phyloP scores from a whole-genome alignment of 192 early-diverging fungal species.

The Coemansia sp. region DNA sequence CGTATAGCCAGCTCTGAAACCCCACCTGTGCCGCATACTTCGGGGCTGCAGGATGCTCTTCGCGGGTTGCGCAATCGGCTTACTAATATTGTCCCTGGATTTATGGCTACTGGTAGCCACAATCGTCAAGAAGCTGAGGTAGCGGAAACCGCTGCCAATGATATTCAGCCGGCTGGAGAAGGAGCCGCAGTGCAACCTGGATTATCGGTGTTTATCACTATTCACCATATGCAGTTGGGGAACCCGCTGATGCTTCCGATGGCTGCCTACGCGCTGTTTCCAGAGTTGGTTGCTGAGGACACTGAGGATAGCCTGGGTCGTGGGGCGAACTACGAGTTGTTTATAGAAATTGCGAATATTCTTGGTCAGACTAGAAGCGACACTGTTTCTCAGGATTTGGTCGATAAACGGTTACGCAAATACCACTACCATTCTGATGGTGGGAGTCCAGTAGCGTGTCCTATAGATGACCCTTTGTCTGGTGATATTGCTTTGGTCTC shows the following conservation, averaged over 20 bases:
- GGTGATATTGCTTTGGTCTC: slow-evolving; percentile 30
- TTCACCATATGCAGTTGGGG: slow-evolving; percentile 40
- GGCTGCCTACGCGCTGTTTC: slow-evolving; percentile 40
- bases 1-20: background rate
- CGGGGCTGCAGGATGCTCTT: background rate
- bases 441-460: slow-evolving; percentile 15
- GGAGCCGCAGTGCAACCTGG: slow-evolving; percentile 18
- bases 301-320: background rate
- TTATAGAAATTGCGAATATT: slow-evolving; percentile 48
- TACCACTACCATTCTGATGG: slow-evolving; percentile 17
- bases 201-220: slow-evolving; percentile 42
- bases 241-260: slow-evolving; percentile 45
- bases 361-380: slow-evolving; percentile 32
- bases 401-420: slow-evolving; percentile 36
- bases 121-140: no score
- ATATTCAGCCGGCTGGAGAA: slow-evolving; percentile 4
- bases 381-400: slow-evolving; percentile 43
- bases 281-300: slow-evolving; percentile 29
- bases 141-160: no score
- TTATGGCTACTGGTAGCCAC: background rate
- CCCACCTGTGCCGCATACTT: background rate
- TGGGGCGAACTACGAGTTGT: slow-evolving; percentile 47
- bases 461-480: background rate
- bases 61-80: slow-evolving; percentile 11
- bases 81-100: slow-evolving; percentile 1